phyloP scores from a whole-genome alignment of 257 asterid species.

The Lithospermum erythrorhizon region DNA sequence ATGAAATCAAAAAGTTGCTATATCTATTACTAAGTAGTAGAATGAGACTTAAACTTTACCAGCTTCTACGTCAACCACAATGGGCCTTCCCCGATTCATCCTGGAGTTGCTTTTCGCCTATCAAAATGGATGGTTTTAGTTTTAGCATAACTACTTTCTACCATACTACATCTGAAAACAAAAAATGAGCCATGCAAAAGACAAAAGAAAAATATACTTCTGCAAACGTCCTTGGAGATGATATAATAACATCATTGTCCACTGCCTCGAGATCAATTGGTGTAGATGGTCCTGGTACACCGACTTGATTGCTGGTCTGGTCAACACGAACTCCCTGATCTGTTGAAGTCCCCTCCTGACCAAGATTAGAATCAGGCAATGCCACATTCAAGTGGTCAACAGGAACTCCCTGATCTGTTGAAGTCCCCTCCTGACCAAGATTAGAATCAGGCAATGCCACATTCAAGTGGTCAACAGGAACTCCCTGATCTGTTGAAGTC shows the following conservation, averaged over 20 bases:
- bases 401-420: constrained; percentile 15
- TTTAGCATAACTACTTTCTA: constrained; percentile 8
- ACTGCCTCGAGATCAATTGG: constrained; percentile 35
- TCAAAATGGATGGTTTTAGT: constrained; percentile 12
- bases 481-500: constrained; percentile 17
- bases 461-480: no score
- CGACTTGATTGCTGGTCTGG: constrained; percentile 12
- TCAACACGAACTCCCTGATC: constrained; percentile 5
- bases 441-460: constrained; percentile 17
- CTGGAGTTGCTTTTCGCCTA: constrained; percentile 59
- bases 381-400: constrained; percentile 26
- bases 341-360: constrained; percentile 27
- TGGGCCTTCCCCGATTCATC: constrained; percentile 38
- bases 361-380: constrained; percentile 19
- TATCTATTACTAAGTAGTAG: neutral
- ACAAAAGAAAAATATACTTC: constrained; percentile 15
- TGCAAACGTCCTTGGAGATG: constrained; percentile 33
- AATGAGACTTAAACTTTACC: constrained; percentile 28
- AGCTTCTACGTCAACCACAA: constrained; percentile 70
- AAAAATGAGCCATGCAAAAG: neutral
- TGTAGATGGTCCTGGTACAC: constrained; percentile 9
- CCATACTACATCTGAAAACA: neutral
- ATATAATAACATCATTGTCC: constrained; percentile 40
- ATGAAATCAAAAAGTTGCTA: neutral
- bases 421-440: constrained; percentile 24